phyloP scores from a whole-genome alignment of 441 rosid species.

The Brassica hybrid region DNA sequence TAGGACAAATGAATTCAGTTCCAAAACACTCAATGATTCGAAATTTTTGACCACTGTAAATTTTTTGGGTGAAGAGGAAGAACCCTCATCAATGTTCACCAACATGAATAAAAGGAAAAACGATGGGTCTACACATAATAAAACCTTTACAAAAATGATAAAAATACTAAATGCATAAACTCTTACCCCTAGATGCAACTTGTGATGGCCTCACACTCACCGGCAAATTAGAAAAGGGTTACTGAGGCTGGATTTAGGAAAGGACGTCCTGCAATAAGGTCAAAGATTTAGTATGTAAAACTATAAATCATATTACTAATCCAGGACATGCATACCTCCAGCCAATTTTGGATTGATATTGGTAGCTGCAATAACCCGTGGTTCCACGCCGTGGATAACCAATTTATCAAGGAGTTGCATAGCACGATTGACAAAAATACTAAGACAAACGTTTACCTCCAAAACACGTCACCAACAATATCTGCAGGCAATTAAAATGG shows the following conservation, averaged over 20 bases:
- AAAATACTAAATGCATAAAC: neutral
- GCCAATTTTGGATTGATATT: too few relatives aligned
- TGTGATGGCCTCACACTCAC: neutral
- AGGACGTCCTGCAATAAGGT: neutral
- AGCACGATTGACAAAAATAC: neutral
- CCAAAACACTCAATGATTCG: neutral
- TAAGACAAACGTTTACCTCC: too few relatives aligned
- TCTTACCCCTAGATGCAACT: neutral
- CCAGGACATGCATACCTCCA: neutral
- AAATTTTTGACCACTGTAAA: neutral
- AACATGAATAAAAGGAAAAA: neutral
- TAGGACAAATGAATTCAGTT: neutral
- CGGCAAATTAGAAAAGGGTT: neutral
- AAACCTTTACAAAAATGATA: neutral
- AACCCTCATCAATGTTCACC: neutral
- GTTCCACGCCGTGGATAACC: too few relatives aligned
- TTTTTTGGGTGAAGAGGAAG: neutral
- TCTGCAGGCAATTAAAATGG: neutral
- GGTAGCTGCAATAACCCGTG: too few relatives aligned
- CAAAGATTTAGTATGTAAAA: neutral
- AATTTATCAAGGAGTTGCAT: too few relatives aligned
- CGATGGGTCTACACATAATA: neutral
- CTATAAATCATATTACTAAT: neutral
- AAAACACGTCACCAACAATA: neutral
- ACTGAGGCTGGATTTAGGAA: neutral